Evolutionary conservation across 208 protist genomes (phyloP).

Genomic region (Leishmania tarentolae): DNA sequence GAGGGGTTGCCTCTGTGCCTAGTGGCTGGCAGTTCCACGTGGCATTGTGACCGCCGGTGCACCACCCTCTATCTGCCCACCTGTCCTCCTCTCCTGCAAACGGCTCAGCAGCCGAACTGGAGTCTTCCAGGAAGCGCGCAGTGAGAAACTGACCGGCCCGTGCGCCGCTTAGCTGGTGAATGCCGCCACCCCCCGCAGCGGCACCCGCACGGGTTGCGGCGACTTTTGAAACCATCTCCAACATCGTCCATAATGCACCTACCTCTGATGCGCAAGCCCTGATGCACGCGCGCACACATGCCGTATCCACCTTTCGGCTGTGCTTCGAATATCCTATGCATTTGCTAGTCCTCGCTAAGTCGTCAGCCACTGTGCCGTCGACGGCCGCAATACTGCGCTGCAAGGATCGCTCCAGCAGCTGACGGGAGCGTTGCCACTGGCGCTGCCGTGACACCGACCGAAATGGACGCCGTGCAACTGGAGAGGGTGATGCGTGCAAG

Average conservation of each 20-base stretch:
- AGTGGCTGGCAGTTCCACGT: conserved; percentile 23
- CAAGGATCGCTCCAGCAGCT: not conserved
- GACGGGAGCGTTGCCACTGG: conserved; percentile 9
- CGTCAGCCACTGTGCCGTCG: not conserved
- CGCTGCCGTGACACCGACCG: conserved; percentile 10
- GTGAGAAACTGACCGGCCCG: not conserved
- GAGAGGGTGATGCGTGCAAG: not conserved
- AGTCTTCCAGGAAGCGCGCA: not conserved
- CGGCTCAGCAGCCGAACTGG: not conserved
- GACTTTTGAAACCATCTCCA: conserved; percentile 1
- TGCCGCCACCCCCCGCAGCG: too few species aligned
- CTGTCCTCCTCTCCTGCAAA: not conserved
- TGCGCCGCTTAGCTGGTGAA: not conserved
- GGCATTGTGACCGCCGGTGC: conserved; percentile 14
- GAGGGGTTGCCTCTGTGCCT: conserved; percentile 19
- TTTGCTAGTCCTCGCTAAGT: not conserved
- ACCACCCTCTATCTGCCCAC: not conserved
- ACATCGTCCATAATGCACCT: conserved; percentile 27
- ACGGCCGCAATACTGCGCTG: not conserved
- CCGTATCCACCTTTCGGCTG: not conserved
- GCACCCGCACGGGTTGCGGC: not conserved
- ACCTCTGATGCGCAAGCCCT: conserved; percentile 1
- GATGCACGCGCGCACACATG: conserved; percentile 15
- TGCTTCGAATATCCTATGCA: not conserved
- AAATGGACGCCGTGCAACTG: conserved; percentile 7